Evolutionary conservation across 495 filamentous ascomycete species (phyloP).

Genomic region (Penicillium silybi): DNA sequence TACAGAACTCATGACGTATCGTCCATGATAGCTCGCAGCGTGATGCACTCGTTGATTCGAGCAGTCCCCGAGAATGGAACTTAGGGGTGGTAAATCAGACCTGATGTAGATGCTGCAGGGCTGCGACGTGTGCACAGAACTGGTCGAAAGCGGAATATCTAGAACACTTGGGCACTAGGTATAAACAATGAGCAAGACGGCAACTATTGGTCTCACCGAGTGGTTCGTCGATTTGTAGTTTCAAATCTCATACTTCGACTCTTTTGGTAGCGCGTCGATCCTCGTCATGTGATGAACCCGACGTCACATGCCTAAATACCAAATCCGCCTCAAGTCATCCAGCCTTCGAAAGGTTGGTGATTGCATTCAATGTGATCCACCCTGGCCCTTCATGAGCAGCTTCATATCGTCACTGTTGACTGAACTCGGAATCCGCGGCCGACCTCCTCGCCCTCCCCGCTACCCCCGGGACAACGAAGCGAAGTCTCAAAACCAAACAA

Average conservation of each 20-base stretch:
- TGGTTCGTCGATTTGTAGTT: not conserved
- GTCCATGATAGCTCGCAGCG: not conserved
- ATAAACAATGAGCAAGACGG: not conserved
- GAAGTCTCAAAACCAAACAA: constrained; percentile 14
- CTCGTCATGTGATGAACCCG: constrained; percentile 6
- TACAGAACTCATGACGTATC: too few relatives aligned
- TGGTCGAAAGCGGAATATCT: constrained; percentile 3
- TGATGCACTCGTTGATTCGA: not conserved
- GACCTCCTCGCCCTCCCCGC: constrained; percentile 55
- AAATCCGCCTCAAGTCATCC: not conserved
- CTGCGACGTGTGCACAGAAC: not conserved
- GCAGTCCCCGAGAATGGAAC: not conserved
- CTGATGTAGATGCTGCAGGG: constrained; percentile 4
- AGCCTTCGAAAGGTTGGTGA: not conserved
- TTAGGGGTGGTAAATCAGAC: not conserved
- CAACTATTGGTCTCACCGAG: not conserved
- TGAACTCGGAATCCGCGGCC: constrained; percentile 72
- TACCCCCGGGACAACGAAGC: constrained; percentile 11
- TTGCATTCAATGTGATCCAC: constrained; percentile 16
- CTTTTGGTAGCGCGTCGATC: not conserved
- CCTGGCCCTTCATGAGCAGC: constrained; percentile 58
- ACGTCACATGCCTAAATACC: constrained; percentile 23
- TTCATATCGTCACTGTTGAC: constrained; percentile 71
- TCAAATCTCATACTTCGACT: not conserved
- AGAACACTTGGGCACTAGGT: not conserved